phyloP scores from a whole-genome alignment of 352 stramenopile species.

The Globisporangium nagaii region DNA sequence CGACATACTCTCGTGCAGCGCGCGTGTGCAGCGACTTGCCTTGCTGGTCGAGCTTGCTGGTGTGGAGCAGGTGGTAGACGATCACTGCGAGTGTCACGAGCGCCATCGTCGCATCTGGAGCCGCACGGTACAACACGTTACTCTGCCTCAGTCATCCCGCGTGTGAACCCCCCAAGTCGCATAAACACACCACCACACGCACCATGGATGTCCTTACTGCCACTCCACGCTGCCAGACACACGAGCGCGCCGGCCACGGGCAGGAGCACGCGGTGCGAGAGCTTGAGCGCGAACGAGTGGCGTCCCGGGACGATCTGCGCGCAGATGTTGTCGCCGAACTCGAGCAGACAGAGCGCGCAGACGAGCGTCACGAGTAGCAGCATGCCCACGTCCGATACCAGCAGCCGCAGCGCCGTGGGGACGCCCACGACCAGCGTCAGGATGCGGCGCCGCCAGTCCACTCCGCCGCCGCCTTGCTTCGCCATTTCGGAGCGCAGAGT shows the following conservation, averaged over 20 bases:
- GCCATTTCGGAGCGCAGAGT: too few relatives aligned
- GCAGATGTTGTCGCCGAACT: constrained; percentile 53
- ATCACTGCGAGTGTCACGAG: constrained; percentile 23
- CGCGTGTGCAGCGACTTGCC: constrained; percentile 10
- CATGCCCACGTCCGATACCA: constrained; percentile 45
- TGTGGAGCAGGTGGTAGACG: constrained; percentile 30
- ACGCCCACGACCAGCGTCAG: constrained; percentile 55
- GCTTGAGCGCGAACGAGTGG: background rate
- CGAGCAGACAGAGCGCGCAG: constrained; percentile 46
- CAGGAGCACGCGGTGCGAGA: constrained; percentile 21
- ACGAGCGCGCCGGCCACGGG: constrained; percentile 18
- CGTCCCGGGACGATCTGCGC: constrained; percentile 23
- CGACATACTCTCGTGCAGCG: too few relatives aligned
- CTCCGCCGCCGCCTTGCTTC: constrained; percentile 10
- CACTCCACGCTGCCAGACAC: constrained; percentile 31
- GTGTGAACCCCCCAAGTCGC: background rate
- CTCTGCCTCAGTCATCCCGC: background rate
- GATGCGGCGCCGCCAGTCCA: constrained; percentile 54
- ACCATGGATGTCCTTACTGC: constrained; percentile 30
- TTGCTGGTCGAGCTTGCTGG: constrained; percentile 31
- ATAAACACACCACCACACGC: background rate
- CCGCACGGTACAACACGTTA: background rate
- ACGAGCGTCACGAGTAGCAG: constrained; percentile 38
- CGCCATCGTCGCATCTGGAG: constrained; percentile 30
- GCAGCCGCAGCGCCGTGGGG: constrained; percentile 47